Evolutionary conservation across 2,329 filamentous ascomycete genomes (phyloP), one percentile per base, ranked within the genome.

Genomic region (Scedosporium dehoogii): DNA sequence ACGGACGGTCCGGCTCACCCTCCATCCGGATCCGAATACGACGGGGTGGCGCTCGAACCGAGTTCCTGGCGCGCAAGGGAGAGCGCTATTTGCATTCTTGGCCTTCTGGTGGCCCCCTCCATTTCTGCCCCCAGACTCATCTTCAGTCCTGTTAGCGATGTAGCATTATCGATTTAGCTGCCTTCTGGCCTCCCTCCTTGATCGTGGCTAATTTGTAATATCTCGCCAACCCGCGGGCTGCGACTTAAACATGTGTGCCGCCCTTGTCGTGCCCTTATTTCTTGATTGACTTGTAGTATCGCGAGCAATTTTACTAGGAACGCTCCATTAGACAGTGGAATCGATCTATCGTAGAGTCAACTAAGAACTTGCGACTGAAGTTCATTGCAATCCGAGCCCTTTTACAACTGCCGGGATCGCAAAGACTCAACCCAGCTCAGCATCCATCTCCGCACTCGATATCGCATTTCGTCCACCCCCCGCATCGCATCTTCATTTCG

Each of bases 81-180:
- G 51, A 55, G 51, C 51, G 23, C 21, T 16, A 55, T 55, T 55
- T 55, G 51, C 62, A 69, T 53, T 68, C 70, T 4, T 69, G 44
- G 44, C 44, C 44, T 48, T 48, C 44, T 21, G 27, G 27, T 6
- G 5, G 5, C 21, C 44, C 44, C 44, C 44, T 21, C n/a, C 44
- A 6, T 21, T 46, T 48, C 44, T 4, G n/a, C 44, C 44, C 14
- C 44, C 18, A 33, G 29, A 33, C 29, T 33, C 29, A 38, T 38
- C 33, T 38, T 38, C 33, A 12, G 33, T 38, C 33, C 33, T 38
- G 33, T 21, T 21, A 48, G 44, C 44, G 44, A 48, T 48, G 44
- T 48, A 48, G 44, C 18, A 48, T 48, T 48, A 48, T 48, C 18
- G 44, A 48, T 48, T 48, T 21, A 48, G 44, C 18, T 21, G 16